Conservation (phyloP, 2,329 filamentous ascomycete species). For the Phyllosticta citrichinensis region DNA sequence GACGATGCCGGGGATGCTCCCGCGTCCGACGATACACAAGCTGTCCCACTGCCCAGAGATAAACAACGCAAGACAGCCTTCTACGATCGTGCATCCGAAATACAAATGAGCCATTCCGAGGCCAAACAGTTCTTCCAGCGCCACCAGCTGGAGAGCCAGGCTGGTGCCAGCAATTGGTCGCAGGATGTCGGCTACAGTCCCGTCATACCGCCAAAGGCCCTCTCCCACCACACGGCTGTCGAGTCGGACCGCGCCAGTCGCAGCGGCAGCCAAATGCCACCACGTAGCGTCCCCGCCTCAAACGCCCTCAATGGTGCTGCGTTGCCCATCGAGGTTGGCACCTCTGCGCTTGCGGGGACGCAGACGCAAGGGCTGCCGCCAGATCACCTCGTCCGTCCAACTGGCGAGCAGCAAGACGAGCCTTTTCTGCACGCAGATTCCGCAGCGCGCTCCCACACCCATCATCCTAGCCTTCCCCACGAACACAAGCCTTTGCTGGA, state of each 20-base stretch:
- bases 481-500: slow-evolving; percentile 46
- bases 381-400: neutral
- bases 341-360: slow-evolving; percentile 19
- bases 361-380: slow-evolving; percentile 21
- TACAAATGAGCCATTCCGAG: slow-evolving; percentile 87
- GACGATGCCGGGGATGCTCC: slow-evolving; percentile 19
- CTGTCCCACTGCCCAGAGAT: slow-evolving; percentile 36
- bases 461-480: slow-evolving; percentile 44
- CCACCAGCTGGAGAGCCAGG: slow-evolving; percentile 57
- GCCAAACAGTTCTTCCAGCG: slow-evolving; percentile 94
- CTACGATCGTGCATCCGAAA: slow-evolving; percentile 89
- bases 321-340: slow-evolving; percentile 24
- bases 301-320: slow-evolving; percentile 15
- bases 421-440: slow-evolving; percentile 37
- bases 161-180: slow-evolving; percentile 25
- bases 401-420: slow-evolving; percentile 14
- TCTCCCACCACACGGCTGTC: slow-evolving; percentile 30
- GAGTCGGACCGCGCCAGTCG: slow-evolving; percentile 27
- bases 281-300: slow-evolving; percentile 20
- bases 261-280: slow-evolving; percentile 33
- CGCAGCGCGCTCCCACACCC: slow-evolving; percentile 38
- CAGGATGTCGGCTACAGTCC: slow-evolving; percentile 31
- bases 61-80: slow-evolving; percentile 65
- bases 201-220: slow-evolving; percentile 34
- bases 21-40: slow-evolving; percentile 18